phyloP scores from a whole-genome alignment of 2,329 filamentous ascomycete species.

The Alternaria longipes region DNA sequence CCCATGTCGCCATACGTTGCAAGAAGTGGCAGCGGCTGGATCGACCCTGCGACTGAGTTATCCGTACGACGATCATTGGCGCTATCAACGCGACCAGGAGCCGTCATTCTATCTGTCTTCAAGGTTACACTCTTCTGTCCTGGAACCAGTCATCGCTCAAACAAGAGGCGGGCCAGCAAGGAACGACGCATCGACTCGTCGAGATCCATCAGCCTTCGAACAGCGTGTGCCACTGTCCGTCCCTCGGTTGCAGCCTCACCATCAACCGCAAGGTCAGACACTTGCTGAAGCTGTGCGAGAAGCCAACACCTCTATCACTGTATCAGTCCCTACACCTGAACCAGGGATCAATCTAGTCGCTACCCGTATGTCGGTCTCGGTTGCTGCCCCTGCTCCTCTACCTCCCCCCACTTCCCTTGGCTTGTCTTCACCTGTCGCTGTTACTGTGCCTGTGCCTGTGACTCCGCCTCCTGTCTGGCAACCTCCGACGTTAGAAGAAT shows the following conservation, averaged over 20 bases:
- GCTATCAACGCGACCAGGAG: slow-evolving; percentile 14
- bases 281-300: slow-evolving; percentile 15
- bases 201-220: slow-evolving; percentile 12
- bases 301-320: slow-evolving; percentile 16
- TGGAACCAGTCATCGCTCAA: slow-evolving; percentile 13
- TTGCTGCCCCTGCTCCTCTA: slow-evolving; percentile 21
- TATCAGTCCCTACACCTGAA: slow-evolving; percentile 16
- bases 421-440: slow-evolving; percentile 15
- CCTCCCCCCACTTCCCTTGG: slow-evolving; percentile 8
- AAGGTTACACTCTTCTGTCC: slow-evolving; percentile 8
- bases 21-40: slow-evolving; percentile 5
- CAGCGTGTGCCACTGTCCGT: slow-evolving; percentile 9
- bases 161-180: slow-evolving; percentile 8
- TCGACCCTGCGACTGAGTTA: slow-evolving; percentile 6
- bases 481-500: slow-evolving; percentile 18
- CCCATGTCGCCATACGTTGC: slow-evolving; percentile 9
- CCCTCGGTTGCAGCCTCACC: slow-evolving; percentile 11
- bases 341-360: slow-evolving; percentile 12
- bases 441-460: slow-evolving; percentile 16
- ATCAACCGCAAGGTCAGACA: slow-evolving; percentile 10
- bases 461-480: slow-evolving; percentile 14
- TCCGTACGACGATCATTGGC: slow-evolving; percentile 15
- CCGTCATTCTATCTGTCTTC: not conserved
- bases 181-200: slow-evolving; percentile 8
- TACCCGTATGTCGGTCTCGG: slow-evolving; percentile 19